Conservation (phyloP, 2,329 filamentous ascomycete species). For the Elsinoe ampelina region DNA sequence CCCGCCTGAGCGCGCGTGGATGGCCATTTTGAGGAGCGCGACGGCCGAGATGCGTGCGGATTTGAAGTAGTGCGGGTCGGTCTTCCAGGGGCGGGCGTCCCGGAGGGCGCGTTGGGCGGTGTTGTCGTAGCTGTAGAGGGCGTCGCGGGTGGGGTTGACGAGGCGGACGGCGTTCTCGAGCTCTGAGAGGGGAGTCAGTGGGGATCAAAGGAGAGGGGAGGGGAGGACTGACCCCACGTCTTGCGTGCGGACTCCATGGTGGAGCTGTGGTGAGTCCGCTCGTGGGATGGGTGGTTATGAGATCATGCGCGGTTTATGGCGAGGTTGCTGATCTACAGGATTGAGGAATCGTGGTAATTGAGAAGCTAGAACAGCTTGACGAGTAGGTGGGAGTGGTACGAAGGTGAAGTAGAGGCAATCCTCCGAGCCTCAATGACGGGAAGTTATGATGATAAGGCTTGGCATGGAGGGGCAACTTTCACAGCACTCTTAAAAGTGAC, state of each 20-base stretch:
- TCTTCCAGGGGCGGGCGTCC: slow-evolving; percentile 62
- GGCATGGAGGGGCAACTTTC: slow-evolving; percentile 7
- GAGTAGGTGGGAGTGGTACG: neutral
- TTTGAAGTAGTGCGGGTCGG: slow-evolving; percentile 81
- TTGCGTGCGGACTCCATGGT: slow-evolving; percentile 16
- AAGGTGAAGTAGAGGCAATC: neutral
- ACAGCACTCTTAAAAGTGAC: neutral
- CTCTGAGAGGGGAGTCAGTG: slow-evolving; percentile 46
- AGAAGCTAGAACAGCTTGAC: neutral
- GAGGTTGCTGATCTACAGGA: neutral
- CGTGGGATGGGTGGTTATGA: neutral
- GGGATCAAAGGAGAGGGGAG: neutral
- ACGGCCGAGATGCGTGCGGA: slow-evolving; percentile 87
- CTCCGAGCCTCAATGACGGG: neutral
- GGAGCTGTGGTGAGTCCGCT: slow-evolving; percentile 17
- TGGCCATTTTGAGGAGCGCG: slow-evolving; percentile 96
- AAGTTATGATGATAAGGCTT: neutral
- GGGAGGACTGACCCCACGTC: slow-evolving; percentile 16
- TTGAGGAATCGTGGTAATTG: neutral
- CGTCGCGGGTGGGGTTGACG: slow-evolving; percentile 78
- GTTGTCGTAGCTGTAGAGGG: slow-evolving; percentile 75
- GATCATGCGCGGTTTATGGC: neutral
- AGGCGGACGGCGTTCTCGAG: slow-evolving; percentile 74
- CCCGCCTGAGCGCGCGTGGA: slow-evolving; percentile 94
- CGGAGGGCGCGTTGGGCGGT: slow-evolving; percentile 58